A percentile compares a stretch with the other conserved stretches of the same genome.
Conservation (phyloP, 2,329 filamentous ascomycete species). For the Chrysosporium queenslandicum region DNA sequence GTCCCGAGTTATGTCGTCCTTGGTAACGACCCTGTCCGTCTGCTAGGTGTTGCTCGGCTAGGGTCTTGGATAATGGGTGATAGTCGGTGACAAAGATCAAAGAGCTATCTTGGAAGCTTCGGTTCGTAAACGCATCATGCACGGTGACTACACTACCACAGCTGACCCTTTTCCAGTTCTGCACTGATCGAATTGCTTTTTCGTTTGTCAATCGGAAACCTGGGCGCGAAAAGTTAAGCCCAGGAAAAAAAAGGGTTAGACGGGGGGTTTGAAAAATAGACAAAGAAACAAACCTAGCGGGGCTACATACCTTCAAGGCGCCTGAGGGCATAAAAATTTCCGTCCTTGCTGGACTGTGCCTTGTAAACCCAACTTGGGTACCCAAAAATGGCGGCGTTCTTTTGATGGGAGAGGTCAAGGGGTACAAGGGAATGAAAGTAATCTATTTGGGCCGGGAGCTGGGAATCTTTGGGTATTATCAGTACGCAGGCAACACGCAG, state of each 20-base stretch:
- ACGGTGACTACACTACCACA: slow-evolving; percentile 75
- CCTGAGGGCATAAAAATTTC: slow-evolving; percentile 75
- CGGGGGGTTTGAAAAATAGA: no score
- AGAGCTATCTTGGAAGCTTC: slow-evolving; percentile 88
- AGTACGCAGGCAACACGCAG: not conserved
- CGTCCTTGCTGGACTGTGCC: slow-evolving; percentile 78
- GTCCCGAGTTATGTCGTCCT: slow-evolving; percentile 37
- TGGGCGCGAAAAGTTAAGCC: no score
- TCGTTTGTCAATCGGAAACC: slow-evolving; percentile 83
- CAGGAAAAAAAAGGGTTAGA: no score
- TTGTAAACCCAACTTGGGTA: slow-evolving; percentile 95
- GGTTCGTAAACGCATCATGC: slow-evolving; percentile 85
- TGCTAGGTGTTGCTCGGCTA: slow-evolving; percentile 62
- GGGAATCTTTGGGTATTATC: slow-evolving; percentile 42
- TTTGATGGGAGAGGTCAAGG: slow-evolving; percentile 70
- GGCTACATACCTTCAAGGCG: slow-evolving; percentile 70
- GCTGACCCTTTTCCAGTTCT: slow-evolving; percentile 78
- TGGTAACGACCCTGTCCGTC: slow-evolving; percentile 32
- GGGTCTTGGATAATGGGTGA: slow-evolving; percentile 78
- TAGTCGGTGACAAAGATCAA: slow-evolving; percentile 91
- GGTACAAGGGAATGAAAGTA: slow-evolving; percentile 89
- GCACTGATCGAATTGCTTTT: slow-evolving; percentile 73
- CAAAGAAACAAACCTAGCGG: no score
- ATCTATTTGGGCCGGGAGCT: slow-evolving; percentile 65
- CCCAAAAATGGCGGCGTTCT: slow-evolving; percentile 69